Percentiles rank a stretch among this genome's conserved stretches.
Conservation (phyloP, 1,284 basidiomycete species). For the Puccinia coronata region DNA sequence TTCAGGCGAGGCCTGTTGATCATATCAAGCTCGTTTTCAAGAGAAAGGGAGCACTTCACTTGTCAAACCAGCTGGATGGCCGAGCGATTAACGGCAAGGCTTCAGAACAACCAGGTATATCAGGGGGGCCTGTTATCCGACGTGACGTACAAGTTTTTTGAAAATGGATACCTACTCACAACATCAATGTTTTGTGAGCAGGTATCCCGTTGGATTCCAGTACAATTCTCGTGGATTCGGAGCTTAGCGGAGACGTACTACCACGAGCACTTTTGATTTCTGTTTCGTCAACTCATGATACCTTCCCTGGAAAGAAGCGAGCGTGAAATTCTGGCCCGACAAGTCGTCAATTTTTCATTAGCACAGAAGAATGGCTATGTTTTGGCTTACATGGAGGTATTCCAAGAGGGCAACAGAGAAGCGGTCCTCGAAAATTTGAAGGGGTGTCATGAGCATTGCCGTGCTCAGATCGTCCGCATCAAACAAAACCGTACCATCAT, state of each 20-base stretch:
- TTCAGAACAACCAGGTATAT: not conserved
- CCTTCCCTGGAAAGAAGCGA: not conserved
- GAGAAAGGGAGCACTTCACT: not conserved
- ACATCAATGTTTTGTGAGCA: too few relatives aligned
- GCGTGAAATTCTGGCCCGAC: not conserved
- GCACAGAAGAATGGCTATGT: not conserved
- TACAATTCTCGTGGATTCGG: not conserved
- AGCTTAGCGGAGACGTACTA: not conserved
- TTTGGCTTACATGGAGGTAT: not conserved
- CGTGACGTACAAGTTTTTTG: too few relatives aligned
- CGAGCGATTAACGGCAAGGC: not conserved
- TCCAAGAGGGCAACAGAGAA: not conserved
- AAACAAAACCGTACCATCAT: not conserved
- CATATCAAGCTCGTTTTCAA: not conserved
- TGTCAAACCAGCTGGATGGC: not conserved
- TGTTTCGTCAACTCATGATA: not conserved
- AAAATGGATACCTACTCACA: too few relatives aligned
- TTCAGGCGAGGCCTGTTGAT: not conserved
- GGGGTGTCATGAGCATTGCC: conserved; percentile 1
- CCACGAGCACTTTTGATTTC: not conserved
- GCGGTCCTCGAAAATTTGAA: not conserved
- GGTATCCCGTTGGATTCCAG: not conserved
- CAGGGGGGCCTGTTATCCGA: not conserved
- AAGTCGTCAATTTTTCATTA: not conserved
- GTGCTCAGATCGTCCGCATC: not conserved